Conservation (phyloP, 2,329 filamentous ascomycete genomes). For the Pseudogymnoascus destructans region DNA sequence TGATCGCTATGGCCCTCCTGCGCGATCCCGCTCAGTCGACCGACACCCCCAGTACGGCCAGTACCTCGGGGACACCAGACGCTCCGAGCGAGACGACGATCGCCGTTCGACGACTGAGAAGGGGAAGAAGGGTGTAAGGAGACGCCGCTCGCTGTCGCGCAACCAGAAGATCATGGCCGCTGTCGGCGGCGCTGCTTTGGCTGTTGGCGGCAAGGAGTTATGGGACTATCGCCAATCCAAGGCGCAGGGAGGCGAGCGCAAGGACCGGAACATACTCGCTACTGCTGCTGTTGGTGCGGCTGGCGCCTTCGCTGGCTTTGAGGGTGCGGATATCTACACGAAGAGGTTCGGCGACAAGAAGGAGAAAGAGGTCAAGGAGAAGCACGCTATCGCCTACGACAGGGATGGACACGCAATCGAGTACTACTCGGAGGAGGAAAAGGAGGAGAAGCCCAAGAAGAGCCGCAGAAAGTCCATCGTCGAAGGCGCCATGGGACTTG, state of each 20-base stretch:
- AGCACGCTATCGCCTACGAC: conserved; percentile 39
- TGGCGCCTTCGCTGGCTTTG: conserved; percentile 50
- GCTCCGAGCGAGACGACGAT: conserved; percentile 33
- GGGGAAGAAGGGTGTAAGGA: conserved; percentile 39
- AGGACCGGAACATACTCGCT: conserved; percentile 43
- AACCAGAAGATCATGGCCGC: conserved; percentile 55
- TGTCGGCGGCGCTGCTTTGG: conserved; percentile 49
- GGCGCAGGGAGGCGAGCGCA: conserved; percentile 33
- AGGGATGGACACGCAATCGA: conserved; percentile 39
- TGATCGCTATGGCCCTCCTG: conserved; percentile 30
- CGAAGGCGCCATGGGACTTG: conserved; percentile 48
- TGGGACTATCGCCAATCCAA: conserved; percentile 46
- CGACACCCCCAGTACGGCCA: conserved; percentile 47
- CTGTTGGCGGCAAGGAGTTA: conserved; percentile 53
- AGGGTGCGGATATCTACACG: conserved; percentile 49
- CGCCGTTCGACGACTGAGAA: conserved; percentile 43
- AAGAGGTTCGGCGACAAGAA: conserved; percentile 35
- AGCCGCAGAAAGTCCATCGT: conserved; percentile 52
- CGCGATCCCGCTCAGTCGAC: conserved; percentile 52
- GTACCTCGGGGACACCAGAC: conserved; percentile 38
- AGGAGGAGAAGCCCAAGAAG: conserved; percentile 40
- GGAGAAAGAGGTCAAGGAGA: conserved; percentile 40
- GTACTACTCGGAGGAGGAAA: conserved; percentile 44
- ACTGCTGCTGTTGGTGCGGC: conserved; percentile 50
- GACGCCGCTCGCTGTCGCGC: conserved; percentile 42